Evolutionary conservation across 495 filamentous ascomycete genomes (phyloP), one percentile per base, ranked within the genome.

Genomic region (Aspergillus campestris): DNA sequence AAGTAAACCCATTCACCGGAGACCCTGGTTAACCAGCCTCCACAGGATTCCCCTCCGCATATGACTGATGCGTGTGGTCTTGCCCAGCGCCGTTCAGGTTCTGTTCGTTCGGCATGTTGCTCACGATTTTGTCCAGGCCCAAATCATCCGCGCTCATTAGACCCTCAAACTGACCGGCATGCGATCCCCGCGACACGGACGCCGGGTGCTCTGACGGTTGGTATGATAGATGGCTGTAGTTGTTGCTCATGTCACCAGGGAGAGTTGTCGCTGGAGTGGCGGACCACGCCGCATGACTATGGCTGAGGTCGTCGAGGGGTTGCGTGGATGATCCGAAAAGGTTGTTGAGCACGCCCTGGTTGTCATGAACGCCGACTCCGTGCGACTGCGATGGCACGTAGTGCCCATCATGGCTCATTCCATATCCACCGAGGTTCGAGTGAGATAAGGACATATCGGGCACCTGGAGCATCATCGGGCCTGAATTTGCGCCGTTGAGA

Each of bases 361-460:
- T 70, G 47, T 72, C 67, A 14, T 67, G 65, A 14, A 70, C 37
- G 40, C 49, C 54, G 24, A 60, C 59, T 12, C 51, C 45, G 41
- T 63, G 56, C 14, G 56, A 56, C 27, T 66, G 66, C 7, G 63
- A 48, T 5, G 63, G 56, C 35, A 69, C 56, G 47, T 69, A 70
- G 31, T 70, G 67, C 28, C 47, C 47, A 18, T 66, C 64, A 27
- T 64, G 56, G 34, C 60, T 51, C 38, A 72, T 58, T 10, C 42
- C 44, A 42, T 70, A 72, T 10, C 56, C 50, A n/a, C 45, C 49
- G 5, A 70, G 50, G 29, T 49, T 53, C 10, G 60, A 50, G 31
- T 70, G 65, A 5, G 65, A 58, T n/a, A 70, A 53, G 0, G 63
- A 58, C 5, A 70, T 42, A 40, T 68, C 66, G n/a, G 68, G 62